phyloP scores from a whole-genome alignment of 2,329 filamentous ascomycete genomes.

The Aspergillus novoparasiticus region DNA sequence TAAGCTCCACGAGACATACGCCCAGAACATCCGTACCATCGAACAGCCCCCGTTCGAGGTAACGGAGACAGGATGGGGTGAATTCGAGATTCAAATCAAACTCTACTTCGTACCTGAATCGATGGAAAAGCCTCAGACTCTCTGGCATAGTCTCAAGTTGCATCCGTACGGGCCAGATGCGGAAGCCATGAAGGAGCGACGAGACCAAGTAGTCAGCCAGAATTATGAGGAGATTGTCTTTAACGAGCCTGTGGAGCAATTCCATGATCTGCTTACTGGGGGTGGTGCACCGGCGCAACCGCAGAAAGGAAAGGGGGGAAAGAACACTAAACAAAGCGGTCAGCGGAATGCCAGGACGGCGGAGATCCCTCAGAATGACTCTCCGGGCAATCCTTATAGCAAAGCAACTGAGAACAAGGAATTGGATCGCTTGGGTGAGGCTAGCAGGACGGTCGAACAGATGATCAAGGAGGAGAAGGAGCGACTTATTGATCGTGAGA shows the following conservation, averaged over 20 bases:
- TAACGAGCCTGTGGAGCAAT: slow-evolving; percentile 92
- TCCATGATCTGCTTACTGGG: slow-evolving; percentile 82
- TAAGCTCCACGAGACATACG: slow-evolving; percentile 96
- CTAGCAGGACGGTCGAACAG: slow-evolving; percentile 61
- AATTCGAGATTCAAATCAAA: slow-evolving; percentile 95
- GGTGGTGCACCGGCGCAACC: slow-evolving; percentile 57
- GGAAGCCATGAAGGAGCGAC: slow-evolving; percentile 70
- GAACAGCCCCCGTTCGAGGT: slow-evolving; percentile 83
- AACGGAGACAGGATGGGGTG: slow-evolving; percentile 93
- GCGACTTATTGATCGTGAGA: slow-evolving; percentile 62
- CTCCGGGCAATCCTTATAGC: slow-evolving; percentile 72
- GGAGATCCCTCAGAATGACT: slow-evolving; percentile 70
- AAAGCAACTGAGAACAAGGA: slow-evolving; percentile 71
- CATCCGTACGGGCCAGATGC: slow-evolving; percentile 83
- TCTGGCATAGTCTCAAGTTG: slow-evolving; percentile 88
- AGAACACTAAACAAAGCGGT: slow-evolving; percentile 52
- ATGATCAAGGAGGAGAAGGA: slow-evolving; percentile 68
- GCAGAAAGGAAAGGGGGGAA: slow-evolving; percentile 61
- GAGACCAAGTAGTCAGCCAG: slow-evolving; percentile 71
- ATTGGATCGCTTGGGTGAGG: slow-evolving; percentile 63
- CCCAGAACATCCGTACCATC: slow-evolving; percentile 83
- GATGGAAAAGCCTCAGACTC: slow-evolving; percentile 90
- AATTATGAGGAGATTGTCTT: slow-evolving; percentile 94
- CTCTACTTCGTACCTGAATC: slow-evolving; percentile 88
- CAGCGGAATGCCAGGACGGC: slow-evolving; percentile 65